Evolutionary conservation across 371 early-diverging fungal genomes (phyloP), one percentile per base, ranked within the genome.

Genomic region (Lichtheimia hyalospora): DNA sequence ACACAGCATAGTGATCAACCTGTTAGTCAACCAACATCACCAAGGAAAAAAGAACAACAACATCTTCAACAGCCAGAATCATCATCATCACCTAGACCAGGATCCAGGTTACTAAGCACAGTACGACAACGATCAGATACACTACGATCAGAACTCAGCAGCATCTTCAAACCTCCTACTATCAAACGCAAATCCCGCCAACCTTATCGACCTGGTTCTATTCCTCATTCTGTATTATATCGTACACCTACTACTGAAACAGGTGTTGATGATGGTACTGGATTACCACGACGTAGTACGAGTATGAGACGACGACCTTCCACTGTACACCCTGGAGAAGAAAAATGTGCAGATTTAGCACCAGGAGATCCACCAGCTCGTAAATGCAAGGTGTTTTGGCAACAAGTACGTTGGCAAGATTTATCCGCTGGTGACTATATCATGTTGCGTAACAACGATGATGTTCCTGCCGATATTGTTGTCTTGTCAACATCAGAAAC

Each of bases 371-470:
- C 69, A 21, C 64, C 69, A 7, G 69, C 64, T 10, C 55, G 56
- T 6, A 52, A 56, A 24, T 69, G 69, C 54, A 64, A 64, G 15
- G 59, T 59, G 16, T 54, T 53, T 28, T 85, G 85, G 82, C 54
- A 70, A 54, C 62, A 74, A 58, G 68, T 73, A 5, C 75, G 67
- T 58, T 96, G 97, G 97, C 86, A 89, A 62, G 86, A 91, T 55
- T 73, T 98, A 39, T 84, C 85, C 54, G 95, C 94, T 2, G 99
- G 99, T 28, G 98, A 99, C 61, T 76, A 97, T 58, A 74, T 99
- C 12, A 74, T 86, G 58, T 70, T 99, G 18, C 67, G 84, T 21
- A 92, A 96, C 63, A 86, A 98, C 67, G 91, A 98, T 39, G 81
- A 92, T 64, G 87, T 99, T 0, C 99, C 99, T 2, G 93, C 93